Evolutionary conservation across 2,329 filamentous ascomycete species (phyloP), one percentile per base, ranked within the genome.

Genomic region (Exophiala aquamarina): DNA sequence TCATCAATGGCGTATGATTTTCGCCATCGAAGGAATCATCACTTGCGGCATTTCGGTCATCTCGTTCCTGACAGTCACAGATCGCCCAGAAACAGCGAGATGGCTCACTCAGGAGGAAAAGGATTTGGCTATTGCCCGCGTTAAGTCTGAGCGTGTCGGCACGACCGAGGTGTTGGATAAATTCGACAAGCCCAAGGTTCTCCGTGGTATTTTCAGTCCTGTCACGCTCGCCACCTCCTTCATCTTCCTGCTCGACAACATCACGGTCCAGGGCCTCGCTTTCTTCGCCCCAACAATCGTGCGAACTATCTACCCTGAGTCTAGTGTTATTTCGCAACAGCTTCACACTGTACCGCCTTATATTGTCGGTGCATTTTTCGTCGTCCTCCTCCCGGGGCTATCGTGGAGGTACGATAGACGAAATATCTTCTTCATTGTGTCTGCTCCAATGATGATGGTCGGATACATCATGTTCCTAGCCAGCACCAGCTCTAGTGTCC

Each of bases 261-360:
- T 88, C 61, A 87, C 84, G 0, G 83, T 87, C 2, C 82, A 87
- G 60, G 83, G 84, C 3, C 70, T 88, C 3, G 81, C 81, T 1
- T 86, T 87, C 71, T 87, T 87, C 64, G 69, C 76, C 0, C 85
- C 85, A 0, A 88, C 84, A 0, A 87, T 89, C 52, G 82, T 89
- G 33, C 66, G 68, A 34, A 85, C 78, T 4, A 87, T 89, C 56
- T 88, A 87, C 58, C 80, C 81, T 0, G 59, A 74, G 2, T 69
- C 70, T 44, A 71, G 70, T 11, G 75, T 81, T 2, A 70, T 88
- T 11, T 76, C 74, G 1, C 81, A 87, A 61, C 86, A 89, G 64
- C 76, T 88, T 1, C 79, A 79, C 53, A 87, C 84, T 0, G 85
- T 87, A 0, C 86, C 85, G 0, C 84, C 84, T 0, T 89, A 88